Conservation (phyloP, 129 eudicot genomes). For the Gnaphalium uliginosum region DNA sequence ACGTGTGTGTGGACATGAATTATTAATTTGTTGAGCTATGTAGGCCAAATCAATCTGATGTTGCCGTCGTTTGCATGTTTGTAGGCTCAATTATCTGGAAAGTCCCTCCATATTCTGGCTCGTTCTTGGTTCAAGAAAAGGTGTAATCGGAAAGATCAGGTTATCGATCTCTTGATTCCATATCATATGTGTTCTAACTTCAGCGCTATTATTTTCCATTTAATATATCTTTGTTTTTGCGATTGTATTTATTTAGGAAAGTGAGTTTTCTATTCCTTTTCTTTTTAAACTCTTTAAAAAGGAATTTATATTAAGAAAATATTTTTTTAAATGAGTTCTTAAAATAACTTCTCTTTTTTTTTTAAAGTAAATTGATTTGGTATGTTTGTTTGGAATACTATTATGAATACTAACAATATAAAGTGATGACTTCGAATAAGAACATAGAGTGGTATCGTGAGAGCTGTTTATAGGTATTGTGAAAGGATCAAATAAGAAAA, state of each 20-base stretch:
- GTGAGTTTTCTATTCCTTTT: neutral
- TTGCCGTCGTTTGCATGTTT: constrained; percentile 2
- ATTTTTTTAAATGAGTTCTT: too few species aligned
- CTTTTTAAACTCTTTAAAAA: neutral
- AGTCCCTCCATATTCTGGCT: constrained; percentile 5
- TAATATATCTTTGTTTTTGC: neutral
- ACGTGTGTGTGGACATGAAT: neutral
- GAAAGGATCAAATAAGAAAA: too few species aligned
- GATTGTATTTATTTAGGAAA: neutral
- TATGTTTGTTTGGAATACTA: too few species aligned
- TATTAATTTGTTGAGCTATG: neutral
- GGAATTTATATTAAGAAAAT: too few species aligned
- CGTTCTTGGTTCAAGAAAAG: constrained; percentile 31
- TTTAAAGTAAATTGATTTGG: too few species aligned
- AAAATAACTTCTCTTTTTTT: too few species aligned
- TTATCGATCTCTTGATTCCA: neutral
- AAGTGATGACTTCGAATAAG: too few species aligned
- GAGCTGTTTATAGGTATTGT: too few species aligned
- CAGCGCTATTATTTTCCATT: neutral
- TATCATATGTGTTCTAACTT: too few species aligned
- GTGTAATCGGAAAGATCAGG: constrained; percentile 10
- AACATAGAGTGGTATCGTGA: too few species aligned
- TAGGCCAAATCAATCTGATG: neutral
- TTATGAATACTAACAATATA: too few species aligned
- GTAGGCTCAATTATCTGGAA: constrained; percentile 12